Evolutionary conservation across 305 asterid species (phyloP).

Genomic region (Caryopteris hybrid): DNA sequence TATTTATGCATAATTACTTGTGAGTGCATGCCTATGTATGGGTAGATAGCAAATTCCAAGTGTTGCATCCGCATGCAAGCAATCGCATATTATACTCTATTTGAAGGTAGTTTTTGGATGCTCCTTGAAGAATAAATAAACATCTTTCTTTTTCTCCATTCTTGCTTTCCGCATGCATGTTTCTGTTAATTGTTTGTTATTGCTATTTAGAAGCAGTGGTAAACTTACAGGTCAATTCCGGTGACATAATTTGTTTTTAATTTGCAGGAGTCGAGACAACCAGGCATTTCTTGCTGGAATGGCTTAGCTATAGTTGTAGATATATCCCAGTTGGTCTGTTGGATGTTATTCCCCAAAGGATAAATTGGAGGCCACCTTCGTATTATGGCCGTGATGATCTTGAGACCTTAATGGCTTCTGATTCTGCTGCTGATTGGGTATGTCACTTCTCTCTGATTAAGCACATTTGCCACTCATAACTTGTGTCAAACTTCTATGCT

Average conservation of each 20-base stretch:
- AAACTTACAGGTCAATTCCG: too few species aligned
- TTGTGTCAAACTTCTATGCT: background rate
- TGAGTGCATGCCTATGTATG: background rate
- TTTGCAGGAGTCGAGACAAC: slow-evolving; percentile 86
- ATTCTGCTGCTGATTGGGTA: slow-evolving; percentile 99
- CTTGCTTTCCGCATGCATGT: too few species aligned
- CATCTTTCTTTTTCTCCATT: background rate
- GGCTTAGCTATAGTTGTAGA: slow-evolving; percentile 82
- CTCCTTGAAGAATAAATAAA: background rate
- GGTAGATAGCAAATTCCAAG: background rate
- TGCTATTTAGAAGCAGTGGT: background rate
- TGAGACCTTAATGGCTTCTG: slow-evolving; percentile 92
- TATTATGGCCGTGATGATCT: slow-evolving; percentile 85
- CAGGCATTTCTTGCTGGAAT: slow-evolving; percentile 85
- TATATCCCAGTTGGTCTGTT: slow-evolving; percentile 83
- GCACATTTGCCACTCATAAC: background rate
- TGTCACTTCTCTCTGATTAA: background rate
- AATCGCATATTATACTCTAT: too few species aligned
- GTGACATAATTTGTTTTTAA: slow-evolving; percentile 12
- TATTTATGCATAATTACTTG: background rate
- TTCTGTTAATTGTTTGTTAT: background rate
- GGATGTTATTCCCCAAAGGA: slow-evolving; percentile 67
- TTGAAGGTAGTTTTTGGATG: too few species aligned
- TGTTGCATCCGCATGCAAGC: too few species aligned
- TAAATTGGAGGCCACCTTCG: slow-evolving; percentile 89